Conservation (phyloP, 306 rosid species). For the Crotalaria pallida region DNA sequence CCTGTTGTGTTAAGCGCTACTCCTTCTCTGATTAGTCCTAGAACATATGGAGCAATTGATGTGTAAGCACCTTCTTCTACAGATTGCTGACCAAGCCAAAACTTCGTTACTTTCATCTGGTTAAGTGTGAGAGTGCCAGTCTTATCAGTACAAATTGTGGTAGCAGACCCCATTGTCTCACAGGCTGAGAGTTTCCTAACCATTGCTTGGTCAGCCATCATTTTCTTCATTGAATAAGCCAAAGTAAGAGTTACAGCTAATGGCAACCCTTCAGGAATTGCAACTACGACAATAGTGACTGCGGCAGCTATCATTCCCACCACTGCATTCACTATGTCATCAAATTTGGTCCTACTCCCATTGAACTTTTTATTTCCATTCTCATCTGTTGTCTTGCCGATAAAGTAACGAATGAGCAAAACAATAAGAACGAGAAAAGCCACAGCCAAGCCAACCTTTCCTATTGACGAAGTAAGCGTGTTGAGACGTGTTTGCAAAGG, state of each 20-base stretch:
- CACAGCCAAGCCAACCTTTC: constrained; percentile 30
- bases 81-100: constrained; percentile 27
- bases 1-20: constrained; percentile 33
- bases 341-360: constrained; percentile 21
- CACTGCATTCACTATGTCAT: constrained; percentile 26
- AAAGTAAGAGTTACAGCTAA: constrained; percentile 32
- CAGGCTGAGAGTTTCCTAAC: constrained; percentile 35
- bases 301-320: constrained; percentile 33
- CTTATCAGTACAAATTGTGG: constrained; percentile 34
- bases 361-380: constrained; percentile 12
- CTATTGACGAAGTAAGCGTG: constrained; percentile 28
- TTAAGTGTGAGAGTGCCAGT: constrained; percentile 37
- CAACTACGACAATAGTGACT: constrained; percentile 37
- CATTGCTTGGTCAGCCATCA: constrained; percentile 43
- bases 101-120: constrained; percentile 32
- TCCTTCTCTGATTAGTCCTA: constrained; percentile 27
- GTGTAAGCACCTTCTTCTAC: background rate
- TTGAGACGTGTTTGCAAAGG: constrained; percentile 27
- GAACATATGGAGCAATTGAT: constrained; percentile 20
- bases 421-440: constrained; percentile 33
- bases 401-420: constrained; percentile 27
- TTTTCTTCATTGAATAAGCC: constrained; percentile 43
- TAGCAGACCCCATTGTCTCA: constrained; percentile 39
- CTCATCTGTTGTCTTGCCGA: constrained; percentile 30
- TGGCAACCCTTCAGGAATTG: constrained; percentile 34